Percentiles rank a stretch among this genome's conserved stretches.
phyloP scores from a whole-genome alignment of 768 basidiomycete genomes.

The Macrolepiota albuminosa region DNA sequence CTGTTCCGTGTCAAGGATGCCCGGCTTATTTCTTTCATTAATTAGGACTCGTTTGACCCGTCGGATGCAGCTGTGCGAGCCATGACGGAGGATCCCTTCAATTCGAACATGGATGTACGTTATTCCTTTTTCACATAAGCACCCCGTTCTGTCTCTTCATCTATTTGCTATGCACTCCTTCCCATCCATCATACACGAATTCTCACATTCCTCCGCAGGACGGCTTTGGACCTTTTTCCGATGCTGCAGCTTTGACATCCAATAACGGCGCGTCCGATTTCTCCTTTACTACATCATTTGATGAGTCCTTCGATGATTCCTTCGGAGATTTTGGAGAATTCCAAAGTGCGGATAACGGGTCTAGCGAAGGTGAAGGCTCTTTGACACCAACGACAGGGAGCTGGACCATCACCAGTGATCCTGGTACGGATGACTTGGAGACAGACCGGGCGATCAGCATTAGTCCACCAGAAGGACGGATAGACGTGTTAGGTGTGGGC shows the following conservation, averaged over 20 bases:
- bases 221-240: slow-evolving; percentile 79
- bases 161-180: background rate
- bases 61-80: slow-evolving; percentile 25
- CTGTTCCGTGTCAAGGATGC: background rate
- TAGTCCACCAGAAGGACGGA: slow-evolving; percentile 6
- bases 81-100: slow-evolving; percentile 47
- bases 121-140: background rate
- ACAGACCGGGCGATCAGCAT: slow-evolving; percentile 9
- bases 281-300: slow-evolving; percentile 59
- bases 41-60: slow-evolving; percentile 53
- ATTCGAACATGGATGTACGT: slow-evolving; percentile 48
- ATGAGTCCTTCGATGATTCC: slow-evolving; percentile 55
- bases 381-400: slow-evolving; percentile 64
- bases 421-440: slow-evolving; percentile 24
- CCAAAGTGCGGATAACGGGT: slow-evolving; percentile 36
- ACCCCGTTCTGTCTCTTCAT: background rate
- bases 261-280: slow-evolving; percentile 37
- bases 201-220: slow-evolving; percentile 33
- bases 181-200: background rate
- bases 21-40: background rate
- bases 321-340: slow-evolving; percentile 86
- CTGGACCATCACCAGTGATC: slow-evolving; percentile 59
- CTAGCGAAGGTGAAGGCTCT: slow-evolving; percentile 27
- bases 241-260: slow-evolving; percentile 36
- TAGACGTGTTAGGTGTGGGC: slow-evolving; percentile 1